Evolutionary conservation across 352 stramenopile species (phyloP), one percentile per base, ranked within the genome.

Genomic region (Elongisporangium prolatum): DNA sequence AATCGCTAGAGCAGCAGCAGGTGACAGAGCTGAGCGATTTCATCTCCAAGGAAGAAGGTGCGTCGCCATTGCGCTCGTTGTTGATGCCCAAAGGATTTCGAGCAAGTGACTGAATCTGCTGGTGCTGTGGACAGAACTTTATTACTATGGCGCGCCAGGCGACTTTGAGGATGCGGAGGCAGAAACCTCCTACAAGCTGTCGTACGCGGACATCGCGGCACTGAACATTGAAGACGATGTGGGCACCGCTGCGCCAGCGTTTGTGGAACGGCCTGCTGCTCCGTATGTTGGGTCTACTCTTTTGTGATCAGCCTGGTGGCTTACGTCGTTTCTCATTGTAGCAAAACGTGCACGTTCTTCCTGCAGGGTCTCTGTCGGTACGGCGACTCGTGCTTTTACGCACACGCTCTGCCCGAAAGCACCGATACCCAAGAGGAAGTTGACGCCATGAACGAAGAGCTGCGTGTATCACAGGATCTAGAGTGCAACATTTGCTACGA

Each of bases 401-500:
- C 85, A 53, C 86, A 96, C 65, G 69, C 75, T 44, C 69, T 88
- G 18, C 67, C 69, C 5, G 65, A 74, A 38, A 54, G 66, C 44
- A 60, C 77, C 24, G 62, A 72, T 48, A 84, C 68, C 4, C 69
- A 77, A 24, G 71, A 77, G 13, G 77, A 90, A 52, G 78, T 77
- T 58, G 64, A 74, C 21, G 64, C 72, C 1, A 80, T 83, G 57
- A 67, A 76, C n/a, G 66, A 85, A 59, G 84, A 93, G 68, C 67
- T 91, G 21, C 59, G 76, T 22, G 68, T 78, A 8, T 93, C 84
- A 6, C 58, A 75, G 47, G 80, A 87, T 0, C 64, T 93, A 21
- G 86, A 94, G 68, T 96, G 86, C 59, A 86, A 84, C 56, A 92
- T 96, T 61, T 96, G 86, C 71, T 90, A 87, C 60, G 86, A 96